Evolutionary conservation across 208 protist species (phyloP).

Genomic region (Leishmania amazonensis): DNA sequence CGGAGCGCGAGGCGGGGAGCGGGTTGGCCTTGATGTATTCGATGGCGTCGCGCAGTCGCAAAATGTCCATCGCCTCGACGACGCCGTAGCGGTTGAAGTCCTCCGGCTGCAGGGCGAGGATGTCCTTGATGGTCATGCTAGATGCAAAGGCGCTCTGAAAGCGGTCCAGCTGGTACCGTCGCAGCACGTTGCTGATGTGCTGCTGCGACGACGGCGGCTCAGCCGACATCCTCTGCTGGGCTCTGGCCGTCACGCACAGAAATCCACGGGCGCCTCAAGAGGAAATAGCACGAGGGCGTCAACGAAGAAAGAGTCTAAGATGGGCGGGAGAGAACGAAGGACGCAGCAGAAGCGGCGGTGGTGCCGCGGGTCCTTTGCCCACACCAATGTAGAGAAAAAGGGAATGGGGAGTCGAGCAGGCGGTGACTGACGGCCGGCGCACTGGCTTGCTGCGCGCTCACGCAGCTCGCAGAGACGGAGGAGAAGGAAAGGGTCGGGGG

Average conservation of each 20-base stretch:
- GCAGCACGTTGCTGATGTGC: slow-evolving; percentile 31
- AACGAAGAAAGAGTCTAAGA: not conserved
- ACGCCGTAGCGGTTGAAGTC: slow-evolving; percentile 41
- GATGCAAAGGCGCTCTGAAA: slow-evolving; percentile 23
- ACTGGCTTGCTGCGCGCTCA: not conserved
- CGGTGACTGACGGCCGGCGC: not conserved
- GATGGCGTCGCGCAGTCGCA: slow-evolving; percentile 46
- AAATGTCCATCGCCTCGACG: slow-evolving; percentile 34
- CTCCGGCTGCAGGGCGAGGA: slow-evolving; percentile 33
- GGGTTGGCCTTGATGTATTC: slow-evolving; percentile 32
- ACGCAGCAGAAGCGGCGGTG: not conserved
- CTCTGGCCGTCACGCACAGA: too few species aligned
- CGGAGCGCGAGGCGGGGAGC: slow-evolving; percentile 33
- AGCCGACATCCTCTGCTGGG: not conserved
- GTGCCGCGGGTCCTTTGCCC: not conserved
- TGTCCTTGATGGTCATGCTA: slow-evolving; percentile 31
- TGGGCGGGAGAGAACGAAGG: not conserved
- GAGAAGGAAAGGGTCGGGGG: not conserved
- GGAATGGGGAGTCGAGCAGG: not conserved
- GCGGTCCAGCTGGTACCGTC: slow-evolving; percentile 28
- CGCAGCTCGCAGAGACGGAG: not conserved
- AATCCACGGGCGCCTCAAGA: not conserved
- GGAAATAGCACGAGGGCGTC: too few species aligned
- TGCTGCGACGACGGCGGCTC: slow-evolving; percentile 14
- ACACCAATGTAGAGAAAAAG: not conserved